Conservation (phyloP, 2,329 filamentous ascomycete species). For the Fusarium sp. region DNA sequence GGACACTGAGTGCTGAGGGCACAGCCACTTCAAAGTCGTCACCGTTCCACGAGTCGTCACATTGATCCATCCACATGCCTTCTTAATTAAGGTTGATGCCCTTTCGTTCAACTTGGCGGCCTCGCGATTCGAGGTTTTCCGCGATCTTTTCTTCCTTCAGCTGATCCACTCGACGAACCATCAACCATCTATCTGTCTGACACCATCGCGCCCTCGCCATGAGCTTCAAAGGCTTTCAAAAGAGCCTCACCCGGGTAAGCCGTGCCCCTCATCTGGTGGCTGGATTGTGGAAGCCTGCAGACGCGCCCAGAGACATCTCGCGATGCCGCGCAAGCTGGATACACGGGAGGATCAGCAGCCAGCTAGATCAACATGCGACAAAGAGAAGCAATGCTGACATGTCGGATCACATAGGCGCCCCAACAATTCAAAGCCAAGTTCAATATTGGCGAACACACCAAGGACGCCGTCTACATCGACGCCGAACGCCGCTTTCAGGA, state of each 20-base stretch:
- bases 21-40: conserved; percentile 48
- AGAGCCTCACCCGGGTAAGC: conserved; percentile 85
- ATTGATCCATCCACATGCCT: conserved; percentile 17
- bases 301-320: conserved; percentile 27
- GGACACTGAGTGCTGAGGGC: conserved; percentile 9
- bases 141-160: conserved; percentile 20
- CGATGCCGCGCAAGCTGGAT: background rate
- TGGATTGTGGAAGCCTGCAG: conserved; percentile 15
- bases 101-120: conserved; percentile 40
- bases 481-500: conserved; percentile 94
- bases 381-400: conserved; percentile 6
- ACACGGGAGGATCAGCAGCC: background rate
- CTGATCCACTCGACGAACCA: conserved; percentile 11
- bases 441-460: conserved; percentile 95
- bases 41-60: conserved; percentile 38
- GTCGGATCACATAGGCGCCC: conserved; percentile 69
- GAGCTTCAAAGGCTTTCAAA: conserved; percentile 98
- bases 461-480: conserved; percentile 94
- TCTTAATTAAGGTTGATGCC: conserved; percentile 41
- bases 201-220: conserved; percentile 61
- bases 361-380: background rate
- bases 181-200: conserved; percentile 2
- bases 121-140: conserved; percentile 39
- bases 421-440: conserved; percentile 92
- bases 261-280: conserved; percentile 46